phyloP scores from a whole-genome alignment of 257 asterid species.

The Solanum ossicruentum region DNA sequence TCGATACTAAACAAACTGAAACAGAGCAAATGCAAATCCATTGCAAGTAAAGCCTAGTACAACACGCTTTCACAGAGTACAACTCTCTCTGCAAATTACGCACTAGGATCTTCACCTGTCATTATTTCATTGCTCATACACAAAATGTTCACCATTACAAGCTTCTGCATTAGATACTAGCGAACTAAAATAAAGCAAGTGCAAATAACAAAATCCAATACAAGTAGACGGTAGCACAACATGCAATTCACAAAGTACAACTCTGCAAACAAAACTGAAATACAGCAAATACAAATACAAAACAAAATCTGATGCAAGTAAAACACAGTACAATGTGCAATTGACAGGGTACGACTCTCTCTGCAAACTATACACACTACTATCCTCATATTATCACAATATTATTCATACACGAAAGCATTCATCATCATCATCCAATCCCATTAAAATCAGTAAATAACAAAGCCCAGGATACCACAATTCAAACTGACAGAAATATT shows the following conservation, averaged over 20 bases:
- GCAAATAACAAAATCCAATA: background rate
- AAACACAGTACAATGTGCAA: background rate
- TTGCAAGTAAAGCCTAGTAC: background rate
- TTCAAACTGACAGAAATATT: no score
- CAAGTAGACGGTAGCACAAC: background rate
- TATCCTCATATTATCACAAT: background rate
- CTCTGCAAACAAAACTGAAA: background rate
- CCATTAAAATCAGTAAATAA: no score
- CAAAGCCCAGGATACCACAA: no score
- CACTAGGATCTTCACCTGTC: background rate
- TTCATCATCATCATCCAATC: background rate
- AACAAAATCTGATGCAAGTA: background rate
- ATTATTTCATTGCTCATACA: no score
- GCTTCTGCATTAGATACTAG: background rate
- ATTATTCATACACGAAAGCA: background rate
- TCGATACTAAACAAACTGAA: no score
- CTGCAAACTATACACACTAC: background rate
- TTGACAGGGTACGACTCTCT: background rate
- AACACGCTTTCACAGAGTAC: background rate
- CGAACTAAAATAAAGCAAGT: background rate
- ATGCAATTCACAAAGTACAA: background rate
- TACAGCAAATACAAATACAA: background rate
- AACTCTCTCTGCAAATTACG: background rate
- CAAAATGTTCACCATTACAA: background rate
- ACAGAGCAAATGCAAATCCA: no score